phyloP scores from a whole-genome alignment of 139 green algal genomes.

The Chlamydomonas incerta region DNA sequence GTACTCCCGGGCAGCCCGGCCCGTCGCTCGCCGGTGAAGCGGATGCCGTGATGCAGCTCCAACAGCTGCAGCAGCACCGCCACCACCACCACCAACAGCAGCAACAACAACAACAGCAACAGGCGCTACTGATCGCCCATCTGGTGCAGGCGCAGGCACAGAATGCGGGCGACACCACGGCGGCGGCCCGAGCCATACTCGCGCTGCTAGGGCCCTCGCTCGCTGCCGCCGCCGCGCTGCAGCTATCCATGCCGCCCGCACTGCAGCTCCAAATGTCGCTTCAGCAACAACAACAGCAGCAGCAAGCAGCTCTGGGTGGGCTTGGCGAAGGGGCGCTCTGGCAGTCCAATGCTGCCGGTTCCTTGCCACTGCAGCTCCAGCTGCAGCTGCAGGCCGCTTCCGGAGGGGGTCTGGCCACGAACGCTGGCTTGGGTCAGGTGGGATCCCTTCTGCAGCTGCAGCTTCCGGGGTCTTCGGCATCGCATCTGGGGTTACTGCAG shows the following conservation, averaged over 20 bases:
- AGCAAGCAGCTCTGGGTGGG: background rate
- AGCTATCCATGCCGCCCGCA: slow-evolving; percentile 3
- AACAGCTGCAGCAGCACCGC: slow-evolving; percentile 16
- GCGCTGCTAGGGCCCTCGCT: slow-evolving; percentile 2
- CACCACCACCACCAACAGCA: too few relatives aligned
- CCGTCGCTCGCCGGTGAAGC: background rate
- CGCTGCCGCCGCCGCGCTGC: background rate
- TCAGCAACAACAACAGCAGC: background rate
- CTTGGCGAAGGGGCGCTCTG: background rate
- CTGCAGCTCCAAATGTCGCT: background rate
- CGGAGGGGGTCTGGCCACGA: too few relatives aligned
- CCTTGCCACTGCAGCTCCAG: too few relatives aligned
- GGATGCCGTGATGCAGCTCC: background rate
- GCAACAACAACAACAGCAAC: slow-evolving; percentile 27
- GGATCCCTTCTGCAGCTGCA: background rate
- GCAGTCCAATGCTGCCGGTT: too few relatives aligned
- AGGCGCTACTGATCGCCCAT: background rate
- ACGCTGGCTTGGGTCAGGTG: background rate
- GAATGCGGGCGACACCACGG: slow-evolving; percentile 11
- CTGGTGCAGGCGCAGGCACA: slow-evolving; percentile 28
- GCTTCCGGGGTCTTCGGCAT: background rate
- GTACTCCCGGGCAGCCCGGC: too few relatives aligned
- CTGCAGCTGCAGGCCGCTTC: background rate
- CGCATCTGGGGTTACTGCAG: background rate
- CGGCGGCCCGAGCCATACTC: slow-evolving; percentile 14